Evolutionary conservation across 164 flowering plant genomes (phyloP), one percentile per base, ranked within the genome.

Genomic region (Berberis thunbergii): DNA sequence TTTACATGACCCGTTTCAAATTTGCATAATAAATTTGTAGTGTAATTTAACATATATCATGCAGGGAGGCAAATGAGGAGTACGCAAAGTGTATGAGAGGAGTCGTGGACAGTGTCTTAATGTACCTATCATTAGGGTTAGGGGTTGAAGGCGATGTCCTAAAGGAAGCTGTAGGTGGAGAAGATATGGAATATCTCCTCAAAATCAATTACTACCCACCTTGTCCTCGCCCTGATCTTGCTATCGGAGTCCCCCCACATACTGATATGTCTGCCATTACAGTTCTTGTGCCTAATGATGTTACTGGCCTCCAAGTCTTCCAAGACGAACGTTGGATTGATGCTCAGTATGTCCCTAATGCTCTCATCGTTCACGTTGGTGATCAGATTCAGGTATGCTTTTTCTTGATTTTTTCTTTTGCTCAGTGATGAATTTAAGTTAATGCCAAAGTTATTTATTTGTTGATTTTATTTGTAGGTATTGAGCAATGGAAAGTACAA

Each of bases 401-500:
- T 46, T 7, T 38, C 55, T 4, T 52, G 3, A 52, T 52, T 3
- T 26, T 26, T 0, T 26, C 26, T 26, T 26, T 26, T 26, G 26
- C 26, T 26, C 26, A 26, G 26, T 26, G 26, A 26, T 26, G 26
- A 26, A 26, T 26, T 26, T 26, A 26, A 26, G 26, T 26, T 26
- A 26, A 46, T 8, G 1, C 41, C 8, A 1, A 39, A 41, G 10
- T 58, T 58, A 39, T 45, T 43, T 44, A 6, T 7, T 46, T 57
- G 12, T 4, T 43, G 61, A 61, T 41, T 11, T 39, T 11, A n/a
- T 42, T 65, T 49, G 56, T 73, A 84, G 88, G 80, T 82, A 3
- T 41, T 82, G 43, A 84, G 89, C 74, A 84, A 84, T 67, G 89
- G 86, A 3, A 72, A 71, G 49, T 84, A 79, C 63, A 84, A 80